Evolutionary conservation across 192 early-diverging fungal species (phyloP).

Genomic region (Thamnidium elegans): DNA sequence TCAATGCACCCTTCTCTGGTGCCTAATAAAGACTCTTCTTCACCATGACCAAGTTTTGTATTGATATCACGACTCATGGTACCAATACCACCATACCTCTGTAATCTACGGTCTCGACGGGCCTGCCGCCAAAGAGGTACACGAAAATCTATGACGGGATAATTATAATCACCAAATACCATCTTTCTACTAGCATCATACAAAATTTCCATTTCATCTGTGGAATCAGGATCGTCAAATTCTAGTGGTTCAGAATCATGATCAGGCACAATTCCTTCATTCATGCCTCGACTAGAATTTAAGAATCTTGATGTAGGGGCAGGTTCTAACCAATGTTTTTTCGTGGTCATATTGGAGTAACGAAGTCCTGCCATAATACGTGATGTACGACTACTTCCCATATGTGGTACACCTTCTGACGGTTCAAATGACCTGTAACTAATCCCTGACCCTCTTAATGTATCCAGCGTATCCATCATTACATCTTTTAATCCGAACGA

Average conservation of each 20-base stretch:
- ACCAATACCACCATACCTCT: conserved; percentile 15
- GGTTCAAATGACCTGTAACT: conserved; percentile 79
- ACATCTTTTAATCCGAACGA: conserved; percentile 83
- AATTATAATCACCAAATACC: conserved; percentile 56
- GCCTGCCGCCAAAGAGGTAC: conserved; percentile 31
- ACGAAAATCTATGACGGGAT: conserved; percentile 45
- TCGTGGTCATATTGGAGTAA: conserved; percentile 47
- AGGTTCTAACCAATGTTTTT: conserved; percentile 53
- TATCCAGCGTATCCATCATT: conserved; percentile 73
- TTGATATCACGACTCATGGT: background rate
- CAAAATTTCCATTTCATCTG: conserved; percentile 42
- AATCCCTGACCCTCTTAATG: conserved; percentile 74
- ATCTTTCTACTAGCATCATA: conserved; percentile 41
- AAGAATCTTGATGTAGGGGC: conserved; percentile 33
- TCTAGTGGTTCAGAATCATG: conserved; percentile 23
- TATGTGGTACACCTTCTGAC: conserved; percentile 59
- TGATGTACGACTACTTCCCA: conserved; percentile 49
- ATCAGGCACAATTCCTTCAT: conserved; percentile 4
- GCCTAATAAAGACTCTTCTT: background rate
- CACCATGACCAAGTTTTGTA: background rate
- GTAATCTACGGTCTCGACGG: conserved; percentile 4
- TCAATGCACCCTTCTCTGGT: conserved; percentile 24
- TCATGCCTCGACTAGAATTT: conserved; percentile 12
- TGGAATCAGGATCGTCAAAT: conserved; percentile 37
- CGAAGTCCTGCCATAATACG: conserved; percentile 59